Conservation (phyloP, 78 protist species). For the Polysphondylium violaceum region DNA sequence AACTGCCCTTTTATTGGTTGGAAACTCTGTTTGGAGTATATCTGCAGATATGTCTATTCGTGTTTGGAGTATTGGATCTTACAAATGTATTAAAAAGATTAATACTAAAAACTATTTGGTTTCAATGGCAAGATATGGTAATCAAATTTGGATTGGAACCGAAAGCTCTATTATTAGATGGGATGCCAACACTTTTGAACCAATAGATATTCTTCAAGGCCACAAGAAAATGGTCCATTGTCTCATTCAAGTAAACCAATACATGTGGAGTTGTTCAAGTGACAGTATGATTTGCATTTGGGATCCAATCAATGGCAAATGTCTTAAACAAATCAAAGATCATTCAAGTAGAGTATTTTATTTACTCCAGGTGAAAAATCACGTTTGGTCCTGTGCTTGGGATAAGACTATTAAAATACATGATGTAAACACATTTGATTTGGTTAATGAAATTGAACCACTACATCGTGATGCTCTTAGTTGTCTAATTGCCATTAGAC, state of each 20-base stretch:
- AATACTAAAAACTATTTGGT: constrained; percentile 64
- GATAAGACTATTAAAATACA: constrained; percentile 46
- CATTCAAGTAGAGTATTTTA: constrained; percentile 44
- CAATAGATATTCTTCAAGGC: constrained; percentile 33
- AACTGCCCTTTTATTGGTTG: constrained; percentile 32
- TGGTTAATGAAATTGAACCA: constrained; percentile 64
- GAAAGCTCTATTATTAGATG: constrained; percentile 31
- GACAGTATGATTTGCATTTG: constrained; percentile 39
- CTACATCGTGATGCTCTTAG: constrained; percentile 71
- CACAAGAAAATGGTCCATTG: constrained; percentile 76
- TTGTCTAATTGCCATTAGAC: constrained; percentile 10
- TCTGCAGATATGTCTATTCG: constrained; percentile 67
- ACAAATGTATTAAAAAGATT: constrained; percentile 58
- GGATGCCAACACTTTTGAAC: constrained; percentile 32
- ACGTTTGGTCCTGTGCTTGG: constrained; percentile 81
- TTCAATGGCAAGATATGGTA: constrained; percentile 38
- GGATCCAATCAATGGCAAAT: constrained; percentile 45
- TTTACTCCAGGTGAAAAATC: constrained; percentile 16
- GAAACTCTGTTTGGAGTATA: constrained; percentile 17
- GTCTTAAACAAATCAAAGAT: constrained; percentile 17
- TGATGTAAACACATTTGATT: constrained; percentile 4
- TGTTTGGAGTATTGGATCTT: constrained; percentile 28
- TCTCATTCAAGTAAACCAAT: constrained; percentile 24
- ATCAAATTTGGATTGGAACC: constrained; percentile 74
- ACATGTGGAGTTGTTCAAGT: constrained; percentile 37